These are phyloP conservation scores for Citrus hindsii DNA, from an alignment of 345 rosid genomes.

Conservation along the genomic window DNA sequence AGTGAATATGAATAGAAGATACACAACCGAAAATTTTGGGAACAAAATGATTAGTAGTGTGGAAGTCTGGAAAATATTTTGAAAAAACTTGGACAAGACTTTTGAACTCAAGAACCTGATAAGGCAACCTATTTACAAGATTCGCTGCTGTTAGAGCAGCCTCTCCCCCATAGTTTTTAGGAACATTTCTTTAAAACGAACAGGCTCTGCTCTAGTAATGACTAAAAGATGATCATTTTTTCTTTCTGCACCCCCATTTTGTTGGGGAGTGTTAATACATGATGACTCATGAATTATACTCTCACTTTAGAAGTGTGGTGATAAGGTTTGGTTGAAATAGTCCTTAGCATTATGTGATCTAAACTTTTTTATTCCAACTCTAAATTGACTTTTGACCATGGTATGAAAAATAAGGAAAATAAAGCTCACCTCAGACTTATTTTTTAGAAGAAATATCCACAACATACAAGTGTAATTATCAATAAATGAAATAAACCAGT, in stretches of 20 bases:
- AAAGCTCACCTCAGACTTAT: not conserved
- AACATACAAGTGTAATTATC: not conserved
- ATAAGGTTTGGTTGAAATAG: not conserved
- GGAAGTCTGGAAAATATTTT: not conserved
- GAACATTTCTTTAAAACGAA: not conserved
- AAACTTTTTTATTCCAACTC: not conserved
- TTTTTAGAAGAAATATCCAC: not conserved
- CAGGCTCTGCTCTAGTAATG: no score
- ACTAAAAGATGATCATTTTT: not conserved
- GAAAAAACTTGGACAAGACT: no score
- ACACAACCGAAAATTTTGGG: not conserved
- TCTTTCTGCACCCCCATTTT: not conserved
- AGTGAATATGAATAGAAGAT: not conserved
- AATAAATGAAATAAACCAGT: not conserved
- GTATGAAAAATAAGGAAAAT: not conserved
- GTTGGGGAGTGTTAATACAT: not conserved
- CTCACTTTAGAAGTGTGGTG: not conserved
- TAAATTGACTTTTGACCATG: not conserved
- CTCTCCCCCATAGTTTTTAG: not conserved
- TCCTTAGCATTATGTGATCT: not conserved
- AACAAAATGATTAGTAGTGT: not conserved
- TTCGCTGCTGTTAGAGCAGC: fast-evolving
- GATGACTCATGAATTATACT: not conserved
- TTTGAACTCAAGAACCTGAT: no score
- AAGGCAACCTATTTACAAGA: not conserved